These are phyloP conservation scores for Teratosphaeria pseudoeucalypti DNA, from an alignment of 2,329 filamentous ascomycete species.

Conservation along the genomic window DNA sequence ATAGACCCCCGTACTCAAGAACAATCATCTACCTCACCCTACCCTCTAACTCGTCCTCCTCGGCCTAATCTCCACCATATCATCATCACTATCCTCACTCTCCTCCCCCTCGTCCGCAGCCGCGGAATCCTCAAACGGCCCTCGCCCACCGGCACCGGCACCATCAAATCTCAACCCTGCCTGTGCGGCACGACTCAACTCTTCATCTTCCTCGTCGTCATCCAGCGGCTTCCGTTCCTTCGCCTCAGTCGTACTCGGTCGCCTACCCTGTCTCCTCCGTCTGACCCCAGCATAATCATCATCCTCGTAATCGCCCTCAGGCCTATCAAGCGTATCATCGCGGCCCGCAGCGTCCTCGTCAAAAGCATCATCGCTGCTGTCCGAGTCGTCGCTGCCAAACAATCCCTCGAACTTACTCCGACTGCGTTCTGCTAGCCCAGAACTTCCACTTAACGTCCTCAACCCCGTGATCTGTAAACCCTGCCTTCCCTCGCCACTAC, in stretches of 20 bases:
- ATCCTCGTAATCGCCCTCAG: slow-evolving; percentile 24
- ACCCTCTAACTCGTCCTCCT: slow-evolving; percentile 18
- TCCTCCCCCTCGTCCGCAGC: slow-evolving; percentile 13
- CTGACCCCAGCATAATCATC: background rate
- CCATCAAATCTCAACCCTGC: slow-evolving; percentile 6
- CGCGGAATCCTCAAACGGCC: slow-evolving; percentile 12
- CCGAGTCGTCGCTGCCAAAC: slow-evolving; percentile 20
- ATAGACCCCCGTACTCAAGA: background rate
- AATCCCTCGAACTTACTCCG: slow-evolving; percentile 17
- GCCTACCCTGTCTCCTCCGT: slow-evolving; percentile 6
- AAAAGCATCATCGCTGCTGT: slow-evolving; percentile 30
- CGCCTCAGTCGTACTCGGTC: slow-evolving; percentile 27
- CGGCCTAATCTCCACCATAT: slow-evolving; percentile 24
- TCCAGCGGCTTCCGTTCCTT: slow-evolving; percentile 22
- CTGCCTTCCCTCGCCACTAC: background rate
- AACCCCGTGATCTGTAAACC: slow-evolving; percentile 18
- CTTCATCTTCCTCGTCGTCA: slow-evolving; percentile 20
- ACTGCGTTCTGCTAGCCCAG: slow-evolving; percentile 1
- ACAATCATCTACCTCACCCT: background rate
- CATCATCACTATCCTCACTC: slow-evolving; percentile 19
- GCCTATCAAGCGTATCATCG: slow-evolving; percentile 16
- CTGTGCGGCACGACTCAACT: slow-evolving; percentile 5
- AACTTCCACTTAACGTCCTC: slow-evolving; percentile 9
- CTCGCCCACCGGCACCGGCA: slow-evolving; percentile 4
- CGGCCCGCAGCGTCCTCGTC: slow-evolving; percentile 15